Percentiles rank a stretch among this genome's conserved stretches.
Evolutionary conservation across 2,329 filamentous ascomycete species (phyloP).

Genomic region (Eurotiales sp.): DNA sequence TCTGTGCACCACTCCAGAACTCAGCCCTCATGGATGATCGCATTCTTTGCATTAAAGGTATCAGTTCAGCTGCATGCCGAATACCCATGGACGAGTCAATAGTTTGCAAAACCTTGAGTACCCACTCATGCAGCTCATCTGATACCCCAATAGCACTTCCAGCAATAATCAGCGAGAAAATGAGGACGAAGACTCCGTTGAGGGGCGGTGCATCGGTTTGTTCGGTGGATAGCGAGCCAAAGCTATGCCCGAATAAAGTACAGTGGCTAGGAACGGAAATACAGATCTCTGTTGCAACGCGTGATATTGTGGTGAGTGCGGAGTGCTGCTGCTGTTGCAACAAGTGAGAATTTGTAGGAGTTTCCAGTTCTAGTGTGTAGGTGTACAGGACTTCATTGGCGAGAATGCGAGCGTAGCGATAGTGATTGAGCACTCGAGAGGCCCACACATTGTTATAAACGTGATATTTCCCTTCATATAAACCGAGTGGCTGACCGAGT

Average conservation of each 20-base stretch:
- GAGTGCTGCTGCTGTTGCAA: slow-evolving; percentile 16
- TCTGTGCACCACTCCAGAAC: too few species aligned
- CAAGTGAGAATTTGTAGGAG: slow-evolving; percentile 5
- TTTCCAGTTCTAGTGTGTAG: slow-evolving; percentile 10
- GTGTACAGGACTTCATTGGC: slow-evolving; percentile 22
- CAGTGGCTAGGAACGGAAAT: slow-evolving; percentile 20
- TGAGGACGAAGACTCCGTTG: slow-evolving; percentile 23
- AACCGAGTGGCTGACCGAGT: slow-evolving; percentile 10
- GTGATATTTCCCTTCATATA: slow-evolving; percentile 21
- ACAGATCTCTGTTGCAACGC: slow-evolving; percentile 22
- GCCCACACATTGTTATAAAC: slow-evolving; percentile 23
- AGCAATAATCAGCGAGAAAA: slow-evolving; percentile 22
- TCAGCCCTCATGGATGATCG: not conserved
- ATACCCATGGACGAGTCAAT: slow-evolving; percentile 23
- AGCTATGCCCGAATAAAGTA: slow-evolving; percentile 8
- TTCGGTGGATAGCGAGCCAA: not conserved
- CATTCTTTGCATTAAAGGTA: not conserved
- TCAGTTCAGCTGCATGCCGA: slow-evolving; percentile 16
- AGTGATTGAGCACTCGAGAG: slow-evolving; percentile 21
- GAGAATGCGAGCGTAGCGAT: slow-evolving; percentile 21
- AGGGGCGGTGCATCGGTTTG: slow-evolving; percentile 16
- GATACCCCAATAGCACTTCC: slow-evolving; percentile 20
- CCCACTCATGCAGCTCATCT: slow-evolving; percentile 22
- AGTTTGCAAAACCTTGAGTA: slow-evolving; percentile 18
- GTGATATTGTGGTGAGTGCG: slow-evolving; percentile 17